These are phyloP conservation scores for Starmerella potacharoeniae DNA, from an alignment of 805 yeast genomes.

Conservation along the genomic window DNA sequence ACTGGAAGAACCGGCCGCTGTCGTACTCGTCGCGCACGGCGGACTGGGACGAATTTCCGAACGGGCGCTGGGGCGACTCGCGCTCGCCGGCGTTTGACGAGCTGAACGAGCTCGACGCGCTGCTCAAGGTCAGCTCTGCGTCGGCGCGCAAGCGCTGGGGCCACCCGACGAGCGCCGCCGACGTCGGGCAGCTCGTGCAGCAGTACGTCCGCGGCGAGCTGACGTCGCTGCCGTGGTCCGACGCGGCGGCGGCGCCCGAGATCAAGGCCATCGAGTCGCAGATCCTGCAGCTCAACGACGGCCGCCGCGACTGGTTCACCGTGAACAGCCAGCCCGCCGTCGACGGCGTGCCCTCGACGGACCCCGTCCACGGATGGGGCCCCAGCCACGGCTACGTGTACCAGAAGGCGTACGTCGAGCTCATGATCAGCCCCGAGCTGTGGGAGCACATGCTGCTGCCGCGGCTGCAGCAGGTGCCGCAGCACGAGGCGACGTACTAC, in stretches of 20 bases:
- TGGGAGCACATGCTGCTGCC: conserved; percentile 35
- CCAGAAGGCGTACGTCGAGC: conserved; percentile 87
- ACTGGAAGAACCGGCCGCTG: conserved; percentile 90
- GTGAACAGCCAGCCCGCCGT: conserved; percentile 92
- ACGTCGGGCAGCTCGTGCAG: conserved; percentile 52
- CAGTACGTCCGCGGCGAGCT: conserved; percentile 62
- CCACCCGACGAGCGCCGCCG: conserved; percentile 47
- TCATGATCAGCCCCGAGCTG: conserved; percentile 55
- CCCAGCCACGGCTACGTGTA: conserved; percentile 86
- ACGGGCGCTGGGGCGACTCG: conserved; percentile 98
- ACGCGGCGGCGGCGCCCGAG: conserved; percentile 74
- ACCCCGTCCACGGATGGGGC: conserved; percentile 84
- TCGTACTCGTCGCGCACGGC: conserved; percentile 82
- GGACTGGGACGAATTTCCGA: conserved; percentile 96
- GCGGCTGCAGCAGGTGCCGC: conserved; percentile 30
- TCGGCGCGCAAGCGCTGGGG: conserved; percentile 86
- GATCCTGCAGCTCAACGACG: conserved; percentile 51
- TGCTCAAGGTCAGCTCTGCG: conserved; percentile 64
- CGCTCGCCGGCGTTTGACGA: conserved; percentile 96
- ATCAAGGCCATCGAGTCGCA: conserved; percentile 48
- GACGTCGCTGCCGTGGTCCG: conserved; percentile 85
- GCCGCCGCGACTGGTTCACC: conserved; percentile 52
- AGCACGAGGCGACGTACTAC: conserved; percentile 56
- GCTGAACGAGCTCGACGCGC: conserved; percentile 66
- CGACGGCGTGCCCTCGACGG: conserved; percentile 62